A percentile compares a stretch with the other conserved stretches of the same genome.
These are phyloP conservation scores for Syzygium jambos DNA, from an alignment of 345 rosid genomes.

Conservation along the genomic window DNA sequence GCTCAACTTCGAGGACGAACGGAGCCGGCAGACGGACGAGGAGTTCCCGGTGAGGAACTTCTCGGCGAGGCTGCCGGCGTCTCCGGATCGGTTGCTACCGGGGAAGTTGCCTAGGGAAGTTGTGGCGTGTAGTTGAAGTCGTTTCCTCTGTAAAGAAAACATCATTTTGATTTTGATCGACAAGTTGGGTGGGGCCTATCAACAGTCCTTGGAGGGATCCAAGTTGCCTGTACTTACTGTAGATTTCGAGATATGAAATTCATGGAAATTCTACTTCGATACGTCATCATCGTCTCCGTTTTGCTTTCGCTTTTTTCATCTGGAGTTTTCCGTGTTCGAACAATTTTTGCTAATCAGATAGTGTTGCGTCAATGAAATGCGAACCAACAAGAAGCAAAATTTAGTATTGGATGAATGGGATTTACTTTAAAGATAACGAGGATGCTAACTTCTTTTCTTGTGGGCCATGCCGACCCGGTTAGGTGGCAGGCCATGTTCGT, in stretches of 20 bases:
- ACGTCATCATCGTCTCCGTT: background rate
- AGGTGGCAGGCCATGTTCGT: background rate
- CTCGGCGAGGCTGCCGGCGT: conserved; percentile 38
- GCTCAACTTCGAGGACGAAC: conserved; percentile 55
- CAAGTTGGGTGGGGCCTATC: too few species aligned
- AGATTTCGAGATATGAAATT: background rate
- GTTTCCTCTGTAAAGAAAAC: too few species aligned
- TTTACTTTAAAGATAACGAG: background rate
- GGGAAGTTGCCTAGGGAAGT: background rate
- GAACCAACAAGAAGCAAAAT: too few species aligned
- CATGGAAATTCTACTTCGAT: background rate
- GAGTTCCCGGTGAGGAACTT: conserved; percentile 7
- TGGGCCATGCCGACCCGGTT: background rate
- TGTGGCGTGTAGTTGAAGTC: background rate
- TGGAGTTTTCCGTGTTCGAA: background rate
- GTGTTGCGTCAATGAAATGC: background rate
- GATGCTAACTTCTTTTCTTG: too few species aligned
- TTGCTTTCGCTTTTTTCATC: background rate
- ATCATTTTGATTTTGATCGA: too few species aligned
- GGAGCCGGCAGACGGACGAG: background rate
- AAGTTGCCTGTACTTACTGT: background rate
- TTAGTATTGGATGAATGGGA: background rate
- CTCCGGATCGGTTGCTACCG: conserved; percentile 18
- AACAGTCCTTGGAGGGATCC: background rate
- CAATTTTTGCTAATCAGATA: background rate